Evolutionary conservation across 2,329 filamentous ascomycete genomes (phyloP).

Genomic region (Xylariaceae sp.): DNA sequence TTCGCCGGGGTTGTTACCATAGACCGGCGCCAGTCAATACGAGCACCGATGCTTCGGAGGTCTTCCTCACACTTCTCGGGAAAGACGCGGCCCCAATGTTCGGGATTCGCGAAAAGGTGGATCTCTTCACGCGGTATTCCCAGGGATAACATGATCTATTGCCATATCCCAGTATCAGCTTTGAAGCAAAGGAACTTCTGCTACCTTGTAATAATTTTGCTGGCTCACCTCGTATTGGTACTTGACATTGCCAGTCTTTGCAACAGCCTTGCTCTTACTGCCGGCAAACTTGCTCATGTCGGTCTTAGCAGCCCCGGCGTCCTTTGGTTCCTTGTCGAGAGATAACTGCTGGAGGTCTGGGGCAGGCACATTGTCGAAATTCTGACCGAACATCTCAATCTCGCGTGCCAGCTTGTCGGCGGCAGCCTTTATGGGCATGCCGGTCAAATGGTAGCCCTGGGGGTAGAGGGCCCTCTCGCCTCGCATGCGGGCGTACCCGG

Average conservation of each 20-base stretch:
- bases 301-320: slow-evolving; percentile 70
- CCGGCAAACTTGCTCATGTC: slow-evolving; percentile 88
- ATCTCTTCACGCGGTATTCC: slow-evolving; percentile 59
- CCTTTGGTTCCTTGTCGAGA: slow-evolving; percentile 56
- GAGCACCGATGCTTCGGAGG: not conserved
- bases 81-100: not conserved
- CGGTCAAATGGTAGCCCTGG: slow-evolving; percentile 92
- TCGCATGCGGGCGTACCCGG: slow-evolving; percentile 83
- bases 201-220: slow-evolving; percentile 55
- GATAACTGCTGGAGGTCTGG: slow-evolving; percentile 39
- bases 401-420: slow-evolving; percentile 15
- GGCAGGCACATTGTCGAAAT: slow-evolving; percentile 46
- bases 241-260: slow-evolving; percentile 89
- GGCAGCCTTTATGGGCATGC: slow-evolving; percentile 50
- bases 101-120: not conserved
- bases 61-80: not conserved
- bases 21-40: slow-evolving; percentile 58
- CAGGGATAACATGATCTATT: slow-evolving; percentile 82
- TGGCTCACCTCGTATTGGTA: slow-evolving; percentile 85
- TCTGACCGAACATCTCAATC: slow-evolving; percentile 14
- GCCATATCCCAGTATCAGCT: not conserved
- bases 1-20: slow-evolving; percentile 96
- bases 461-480: slow-evolving; percentile 86
- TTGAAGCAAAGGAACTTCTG: not conserved
- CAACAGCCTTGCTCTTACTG: slow-evolving; percentile 87